phyloP scores from a whole-genome alignment of 257 asterid genomes.

The Hygrophila difformis region DNA sequence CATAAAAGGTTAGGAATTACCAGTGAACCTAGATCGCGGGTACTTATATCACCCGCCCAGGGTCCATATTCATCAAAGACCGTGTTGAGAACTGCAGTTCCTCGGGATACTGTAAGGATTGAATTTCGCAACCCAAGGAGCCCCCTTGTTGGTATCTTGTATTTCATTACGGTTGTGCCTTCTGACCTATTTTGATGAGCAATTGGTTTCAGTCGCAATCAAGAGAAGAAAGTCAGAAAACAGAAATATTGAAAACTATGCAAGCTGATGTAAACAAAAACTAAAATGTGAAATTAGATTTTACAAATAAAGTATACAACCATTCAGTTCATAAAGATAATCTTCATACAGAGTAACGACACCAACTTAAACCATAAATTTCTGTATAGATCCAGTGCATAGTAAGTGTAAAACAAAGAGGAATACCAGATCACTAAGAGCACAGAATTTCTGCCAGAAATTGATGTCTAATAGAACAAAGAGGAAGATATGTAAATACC shows the following conservation, averaged over 20 bases:
- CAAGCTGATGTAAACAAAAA: not conserved
- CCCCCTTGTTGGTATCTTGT: conserved; percentile 92
- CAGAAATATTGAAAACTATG: not conserved
- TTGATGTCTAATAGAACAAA: not conserved
- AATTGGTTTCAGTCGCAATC: conserved; percentile 10
- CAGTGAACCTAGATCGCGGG: conserved; percentile 95
- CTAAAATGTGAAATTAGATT: no score
- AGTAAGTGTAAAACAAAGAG: no score
- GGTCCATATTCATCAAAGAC: conserved; percentile 85
- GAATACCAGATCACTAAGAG: conserved; percentile 3
- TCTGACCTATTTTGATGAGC: conserved; percentile 48
- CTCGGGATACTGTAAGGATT: conserved; percentile 87
- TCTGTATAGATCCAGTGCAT: not conserved
- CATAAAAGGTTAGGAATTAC: conserved; percentile 28
- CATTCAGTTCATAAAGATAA: no score
- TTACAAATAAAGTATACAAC: no score
- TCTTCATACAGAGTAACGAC: not conserved
- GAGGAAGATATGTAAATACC: conserved; percentile 30
- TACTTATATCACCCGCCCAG: conserved; percentile 93
- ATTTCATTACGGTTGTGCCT: conserved; percentile 70
- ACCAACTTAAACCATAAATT: not conserved
- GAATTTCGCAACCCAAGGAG: conserved; percentile 89
- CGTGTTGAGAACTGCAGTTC: conserved; percentile 91
- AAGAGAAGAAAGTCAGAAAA: conserved; percentile 3
- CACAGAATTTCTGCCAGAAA: not conserved